Percentiles rank a stretch among this genome's conserved stretches.
These are phyloP conservation scores for Ogataea trehaloabstinens DNA, from an alignment of 805 yeast genomes.

Conservation along the genomic window DNA sequence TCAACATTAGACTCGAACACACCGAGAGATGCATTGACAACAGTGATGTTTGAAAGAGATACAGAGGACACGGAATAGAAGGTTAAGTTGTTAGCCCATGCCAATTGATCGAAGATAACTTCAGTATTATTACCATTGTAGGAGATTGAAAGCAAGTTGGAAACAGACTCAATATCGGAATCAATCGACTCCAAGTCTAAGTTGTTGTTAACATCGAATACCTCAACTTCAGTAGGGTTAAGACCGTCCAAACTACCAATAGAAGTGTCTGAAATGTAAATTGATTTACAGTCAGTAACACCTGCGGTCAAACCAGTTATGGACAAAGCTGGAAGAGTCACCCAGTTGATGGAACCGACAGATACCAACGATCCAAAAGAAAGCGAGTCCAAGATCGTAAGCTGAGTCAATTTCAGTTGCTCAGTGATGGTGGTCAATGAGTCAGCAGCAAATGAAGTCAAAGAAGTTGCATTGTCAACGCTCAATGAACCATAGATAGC, in stretches of 20 bases:
- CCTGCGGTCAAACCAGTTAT: slow-evolving; percentile 65
- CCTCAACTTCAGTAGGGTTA: slow-evolving; percentile 43
- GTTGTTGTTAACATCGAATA: slow-evolving; percentile 91
- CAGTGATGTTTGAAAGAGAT: slow-evolving; percentile 62
- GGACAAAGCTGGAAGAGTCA: slow-evolving; percentile 83
- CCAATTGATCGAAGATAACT: slow-evolving; percentile 64
- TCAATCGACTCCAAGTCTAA: slow-evolving; percentile 66
- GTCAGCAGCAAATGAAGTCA: slow-evolving; percentile 74
- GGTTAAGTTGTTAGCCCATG: slow-evolving; percentile 85
- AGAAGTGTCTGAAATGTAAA: slow-evolving; percentile 72
- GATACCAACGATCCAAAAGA: slow-evolving; percentile 76
- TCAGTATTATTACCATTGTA: slow-evolving; percentile 79
- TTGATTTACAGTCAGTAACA: slow-evolving; percentile 68
- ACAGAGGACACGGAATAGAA: slow-evolving; percentile 78
- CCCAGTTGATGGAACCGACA: slow-evolving; percentile 77
- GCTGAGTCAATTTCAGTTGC: slow-evolving; percentile 55
- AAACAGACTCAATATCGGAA: slow-evolving; percentile 70
- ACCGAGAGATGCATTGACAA: slow-evolving; percentile 80
- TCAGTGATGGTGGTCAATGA: slow-evolving; percentile 72
- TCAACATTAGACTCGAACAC: slow-evolving; percentile 70
- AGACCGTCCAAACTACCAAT: slow-evolving; percentile 69
- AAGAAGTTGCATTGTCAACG: slow-evolving; percentile 61
- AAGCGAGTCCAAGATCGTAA: slow-evolving; percentile 65
- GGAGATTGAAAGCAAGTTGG: slow-evolving; percentile 73
- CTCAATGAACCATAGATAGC: slow-evolving; percentile 74